phyloP scores from a whole-genome alignment of 176 grass and related monocot genomes.

The Ananas comosus region DNA sequence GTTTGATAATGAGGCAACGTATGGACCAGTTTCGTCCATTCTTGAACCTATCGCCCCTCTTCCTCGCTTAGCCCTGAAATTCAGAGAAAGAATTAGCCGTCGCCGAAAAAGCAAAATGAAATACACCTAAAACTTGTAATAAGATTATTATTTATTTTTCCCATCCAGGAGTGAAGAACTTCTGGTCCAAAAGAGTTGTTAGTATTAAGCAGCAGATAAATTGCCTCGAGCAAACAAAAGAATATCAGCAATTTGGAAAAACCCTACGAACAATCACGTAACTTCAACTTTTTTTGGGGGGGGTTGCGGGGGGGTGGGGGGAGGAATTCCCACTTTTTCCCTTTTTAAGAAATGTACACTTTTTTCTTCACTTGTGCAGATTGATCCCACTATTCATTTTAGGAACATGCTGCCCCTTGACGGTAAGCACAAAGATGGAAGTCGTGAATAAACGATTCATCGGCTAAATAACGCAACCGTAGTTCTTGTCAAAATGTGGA shows the following conservation, averaged over 20 bases:
- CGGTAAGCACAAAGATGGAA: neutral
- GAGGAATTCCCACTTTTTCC: too few species aligned
- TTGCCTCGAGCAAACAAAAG: neutral
- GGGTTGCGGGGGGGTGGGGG: too few species aligned
- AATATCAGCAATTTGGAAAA: neutral
- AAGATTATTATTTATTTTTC: neutral
- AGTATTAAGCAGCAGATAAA: neutral
- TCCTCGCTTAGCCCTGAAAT: slow-evolving; percentile 60
- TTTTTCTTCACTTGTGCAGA: too few species aligned
- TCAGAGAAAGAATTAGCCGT: neutral
- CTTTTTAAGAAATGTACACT: too few species aligned
- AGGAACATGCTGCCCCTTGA: too few species aligned
- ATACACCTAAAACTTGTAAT: neutral
- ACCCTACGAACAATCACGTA: neutral
- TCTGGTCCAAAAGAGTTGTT: neutral
- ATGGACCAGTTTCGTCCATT: slow-evolving; percentile 86
- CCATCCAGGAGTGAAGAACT: neutral
- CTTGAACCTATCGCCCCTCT: slow-evolving; percentile 79
- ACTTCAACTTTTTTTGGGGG: neutral
- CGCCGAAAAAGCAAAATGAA: neutral
- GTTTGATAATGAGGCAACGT: slow-evolving; percentile 17
- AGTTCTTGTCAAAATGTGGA: neutral
- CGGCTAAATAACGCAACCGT: neutral
- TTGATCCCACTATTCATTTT: too few species aligned
- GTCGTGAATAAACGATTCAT: neutral